Percentiles rank a stretch among this genome's conserved stretches.
Evolutionary conservation across 345 rosid genomes (phyloP).

Genomic region (Bruguiera gymnorhiza): DNA sequence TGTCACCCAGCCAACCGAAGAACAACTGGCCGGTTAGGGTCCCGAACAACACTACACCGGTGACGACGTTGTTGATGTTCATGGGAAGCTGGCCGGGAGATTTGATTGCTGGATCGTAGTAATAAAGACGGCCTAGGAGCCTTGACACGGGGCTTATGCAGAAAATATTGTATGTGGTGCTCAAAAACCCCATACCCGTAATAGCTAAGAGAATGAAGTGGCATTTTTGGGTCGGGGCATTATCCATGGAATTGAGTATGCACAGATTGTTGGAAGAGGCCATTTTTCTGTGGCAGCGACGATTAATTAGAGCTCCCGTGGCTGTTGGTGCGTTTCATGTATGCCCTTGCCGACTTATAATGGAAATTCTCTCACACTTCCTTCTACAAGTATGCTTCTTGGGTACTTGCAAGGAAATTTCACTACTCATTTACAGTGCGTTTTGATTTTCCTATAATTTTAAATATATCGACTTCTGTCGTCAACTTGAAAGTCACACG

Average conservation of each 20-base stretch:
- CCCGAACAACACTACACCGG: slow-evolving; percentile 55
- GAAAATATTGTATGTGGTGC: slow-evolving; percentile 72
- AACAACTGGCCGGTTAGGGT: slow-evolving; percentile 51
- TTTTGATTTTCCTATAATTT: neutral
- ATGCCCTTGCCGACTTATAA: too few relatives aligned
- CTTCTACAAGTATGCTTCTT: neutral
- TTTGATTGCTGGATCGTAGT: slow-evolving; percentile 27
- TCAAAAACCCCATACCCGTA: slow-evolving; percentile 77
- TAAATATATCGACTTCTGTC: too few relatives aligned
- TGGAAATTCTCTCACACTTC: too few relatives aligned
- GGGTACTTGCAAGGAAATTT: neutral
- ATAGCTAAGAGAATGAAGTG: slow-evolving; percentile 56
- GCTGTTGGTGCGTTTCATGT: too few relatives aligned
- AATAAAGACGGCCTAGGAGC: slow-evolving; percentile 65
- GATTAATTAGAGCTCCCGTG: too few relatives aligned
- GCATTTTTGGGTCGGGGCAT: slow-evolving; percentile 55
- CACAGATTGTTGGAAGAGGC: slow-evolving; percentile 23
- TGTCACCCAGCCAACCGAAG: slow-evolving; percentile 74
- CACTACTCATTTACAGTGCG: neutral
- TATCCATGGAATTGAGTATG: slow-evolving; percentile 55
- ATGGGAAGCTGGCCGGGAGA: slow-evolving; percentile 47
- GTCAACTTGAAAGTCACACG: too few relatives aligned
- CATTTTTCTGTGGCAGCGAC: neutral
- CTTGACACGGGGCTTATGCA: slow-evolving; percentile 53
- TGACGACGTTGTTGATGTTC: slow-evolving; percentile 37